Percentiles rank a stretch among this genome's conserved stretches.
These are phyloP conservation scores for Vanderwaltozyma verrucispora DNA, from an alignment of 805 yeast species.

Conservation along the genomic window DNA sequence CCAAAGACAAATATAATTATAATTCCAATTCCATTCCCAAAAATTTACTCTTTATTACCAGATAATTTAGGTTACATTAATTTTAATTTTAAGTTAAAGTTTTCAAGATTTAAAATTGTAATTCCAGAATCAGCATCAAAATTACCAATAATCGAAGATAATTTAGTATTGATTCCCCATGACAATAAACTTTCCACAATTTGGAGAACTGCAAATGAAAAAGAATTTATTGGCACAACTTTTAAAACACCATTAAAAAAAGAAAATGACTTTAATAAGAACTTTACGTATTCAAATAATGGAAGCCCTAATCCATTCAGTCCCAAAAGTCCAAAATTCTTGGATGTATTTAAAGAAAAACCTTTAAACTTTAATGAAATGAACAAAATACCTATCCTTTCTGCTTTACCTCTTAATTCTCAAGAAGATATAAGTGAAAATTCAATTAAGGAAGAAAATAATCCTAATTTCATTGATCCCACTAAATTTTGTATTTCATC, in stretches of 20 bases:
- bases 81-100: constrained; percentile 6
- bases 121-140: too few species aligned
- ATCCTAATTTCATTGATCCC: neutral
- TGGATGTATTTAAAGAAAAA: constrained; percentile 5
- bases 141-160: constrained; percentile 1
- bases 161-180: constrained; percentile 4
- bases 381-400: neutral
- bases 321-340: constrained; percentile 5
- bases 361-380: neutral
- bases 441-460: neutral
- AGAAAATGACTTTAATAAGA: too few species aligned
- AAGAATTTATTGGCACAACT: constrained; percentile 7
- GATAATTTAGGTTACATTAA: constrained; percentile 8
- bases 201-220: constrained; percentile 11
- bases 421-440: too few species aligned
- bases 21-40: constrained; percentile 14
- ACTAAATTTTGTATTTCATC: constrained; percentile 5
- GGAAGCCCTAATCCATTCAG: neutral
- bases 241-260: neutral
- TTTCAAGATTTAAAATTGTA: constrained; percentile 7
- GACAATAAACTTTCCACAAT: constrained; percentile 9
- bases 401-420: neutral
- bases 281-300: too few species aligned
- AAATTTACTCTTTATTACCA: constrained; percentile 5
- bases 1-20: constrained; percentile 13